Percentiles rank a stretch among this genome's conserved stretches.
Conservation (phyloP, 768 basidiomycete genomes). For the Leccinum broughii region DNA sequence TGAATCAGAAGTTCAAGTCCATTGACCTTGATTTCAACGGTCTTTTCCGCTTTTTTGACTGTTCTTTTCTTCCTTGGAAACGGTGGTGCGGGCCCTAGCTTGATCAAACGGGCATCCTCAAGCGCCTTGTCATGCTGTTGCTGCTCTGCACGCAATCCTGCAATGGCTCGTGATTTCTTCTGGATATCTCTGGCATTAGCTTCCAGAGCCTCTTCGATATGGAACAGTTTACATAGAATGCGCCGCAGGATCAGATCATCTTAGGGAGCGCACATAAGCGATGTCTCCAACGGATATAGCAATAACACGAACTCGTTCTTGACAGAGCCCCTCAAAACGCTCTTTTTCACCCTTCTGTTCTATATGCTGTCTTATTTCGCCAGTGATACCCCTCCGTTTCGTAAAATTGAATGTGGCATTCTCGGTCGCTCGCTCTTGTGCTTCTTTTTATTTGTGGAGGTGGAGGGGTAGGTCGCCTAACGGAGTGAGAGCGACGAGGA, state of each 20-base stretch:
- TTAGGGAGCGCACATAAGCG: slow-evolving; percentile 38
- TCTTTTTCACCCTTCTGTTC: slow-evolving; percentile 95
- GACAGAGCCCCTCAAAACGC: slow-evolving; percentile 74
- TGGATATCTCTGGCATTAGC: slow-evolving; percentile 68
- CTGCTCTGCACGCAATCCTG: slow-evolving; percentile 68
- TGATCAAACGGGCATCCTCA: slow-evolving; percentile 77
- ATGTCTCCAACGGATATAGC: not conserved
- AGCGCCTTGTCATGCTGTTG: slow-evolving; percentile 70
- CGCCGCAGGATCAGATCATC: slow-evolving; percentile 82
- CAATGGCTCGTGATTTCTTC: slow-evolving; percentile 70
- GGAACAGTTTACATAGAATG: slow-evolving; percentile 84
- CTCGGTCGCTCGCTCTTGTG: slow-evolving; percentile 88
- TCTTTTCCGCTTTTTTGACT: slow-evolving; percentile 90
- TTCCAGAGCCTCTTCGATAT: slow-evolving; percentile 84
- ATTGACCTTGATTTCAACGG: slow-evolving; percentile 76
- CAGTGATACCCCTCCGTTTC: slow-evolving; percentile 88
- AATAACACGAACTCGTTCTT: slow-evolving; percentile 60
- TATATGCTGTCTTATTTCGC: slow-evolving; percentile 96
- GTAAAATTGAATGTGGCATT: slow-evolving; percentile 94
- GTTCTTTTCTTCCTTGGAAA: slow-evolving; percentile 81
- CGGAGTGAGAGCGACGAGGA: too few relatives aligned
- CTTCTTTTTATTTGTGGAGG: slow-evolving; percentile 48
- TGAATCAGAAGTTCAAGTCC: not conserved
- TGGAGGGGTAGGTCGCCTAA: too few relatives aligned
- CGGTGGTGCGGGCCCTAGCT: slow-evolving; percentile 71